Percentiles rank a stretch among this genome's conserved stretches.
Conservation (phyloP, 2,329 filamentous ascomycete species). For the Fusarium floridanum region DNA sequence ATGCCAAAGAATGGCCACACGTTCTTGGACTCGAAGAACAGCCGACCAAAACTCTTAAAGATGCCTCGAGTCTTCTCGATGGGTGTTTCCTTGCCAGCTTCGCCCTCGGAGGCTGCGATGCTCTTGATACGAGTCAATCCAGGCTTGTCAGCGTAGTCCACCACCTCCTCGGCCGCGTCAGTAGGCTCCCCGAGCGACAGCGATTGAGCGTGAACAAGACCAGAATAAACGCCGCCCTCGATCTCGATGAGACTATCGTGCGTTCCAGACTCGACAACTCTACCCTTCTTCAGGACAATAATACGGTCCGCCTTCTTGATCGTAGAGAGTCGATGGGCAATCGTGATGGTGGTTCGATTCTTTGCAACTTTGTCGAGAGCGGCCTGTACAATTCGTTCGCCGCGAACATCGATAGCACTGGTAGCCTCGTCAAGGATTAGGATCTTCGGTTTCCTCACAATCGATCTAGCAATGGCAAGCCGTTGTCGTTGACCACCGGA, state of each 20-base stretch:
- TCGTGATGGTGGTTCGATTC: conserved; percentile 77
- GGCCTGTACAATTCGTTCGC: conserved; percentile 72
- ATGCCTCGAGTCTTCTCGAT: conserved; percentile 58
- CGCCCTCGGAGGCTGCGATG: conserved; percentile 53
- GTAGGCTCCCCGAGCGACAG: conserved; percentile 65
- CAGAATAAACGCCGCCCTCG: conserved; percentile 73
- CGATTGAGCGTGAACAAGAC: conserved; percentile 74
- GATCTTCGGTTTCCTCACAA: conserved; percentile 78
- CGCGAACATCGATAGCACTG: conserved; percentile 70
- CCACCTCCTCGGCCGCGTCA: conserved; percentile 51
- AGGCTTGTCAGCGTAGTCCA: conserved; percentile 57
- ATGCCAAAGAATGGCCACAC: conserved; percentile 65
- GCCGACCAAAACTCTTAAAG: conserved; percentile 65
- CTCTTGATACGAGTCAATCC: conserved; percentile 61
- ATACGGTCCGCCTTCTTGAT: conserved; percentile 85
- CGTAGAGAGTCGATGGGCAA: conserved; percentile 81
- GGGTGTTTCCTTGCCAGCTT: conserved; percentile 36
- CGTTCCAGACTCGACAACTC: conserved; percentile 79
- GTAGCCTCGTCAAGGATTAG: conserved; percentile 84
- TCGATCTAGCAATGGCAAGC: conserved; percentile 81
- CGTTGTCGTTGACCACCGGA: conserved; percentile 90
- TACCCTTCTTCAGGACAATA: conserved; percentile 78
- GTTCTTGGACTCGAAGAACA: conserved; percentile 68
- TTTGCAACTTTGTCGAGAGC: conserved; percentile 72
- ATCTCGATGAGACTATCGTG: conserved; percentile 77